A percentile compares a stretch with the other conserved stretches of the same genome.
These are phyloP conservation scores for Trametes coccinea DNA, from an alignment of 768 basidiomycete genomes.

Conservation along the genomic window DNA sequence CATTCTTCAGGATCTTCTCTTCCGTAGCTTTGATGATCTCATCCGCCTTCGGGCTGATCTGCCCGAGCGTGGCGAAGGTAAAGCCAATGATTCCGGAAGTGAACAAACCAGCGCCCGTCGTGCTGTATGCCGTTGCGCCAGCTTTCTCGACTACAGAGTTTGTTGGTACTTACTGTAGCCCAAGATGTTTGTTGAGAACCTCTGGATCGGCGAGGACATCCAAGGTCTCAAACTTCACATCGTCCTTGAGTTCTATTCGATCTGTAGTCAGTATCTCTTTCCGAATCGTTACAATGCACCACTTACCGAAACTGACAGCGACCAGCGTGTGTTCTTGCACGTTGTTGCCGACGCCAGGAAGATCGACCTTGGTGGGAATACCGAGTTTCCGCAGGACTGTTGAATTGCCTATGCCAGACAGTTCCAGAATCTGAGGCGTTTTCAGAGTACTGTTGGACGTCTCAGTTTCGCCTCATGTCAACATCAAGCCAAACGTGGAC, in stretches of 20 bases:
- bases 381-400: constrained; percentile 41
- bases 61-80: constrained; percentile 24
- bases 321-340: constrained; percentile 50
- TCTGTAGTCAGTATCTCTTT: too few species aligned
- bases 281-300: neutral
- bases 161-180: neutral
- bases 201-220: constrained; percentile 35
- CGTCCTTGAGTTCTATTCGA: constrained; percentile 33
- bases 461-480: too few species aligned
- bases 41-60: constrained; percentile 25
- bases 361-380: constrained; percentile 41
- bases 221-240: constrained; percentile 30
- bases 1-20: constrained; percentile 26
- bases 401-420: constrained; percentile 56
- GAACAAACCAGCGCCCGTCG: constrained; percentile 28
- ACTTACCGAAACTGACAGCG: constrained; percentile 31
- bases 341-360: constrained; percentile 53
- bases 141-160: too few species aligned
- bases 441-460: constrained; percentile 15
- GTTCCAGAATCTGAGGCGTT: constrained; percentile 50
- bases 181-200: constrained; percentile 31
- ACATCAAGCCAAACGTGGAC: neutral
- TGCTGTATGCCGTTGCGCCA: constrained; percentile 15
- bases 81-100: constrained; percentile 31
- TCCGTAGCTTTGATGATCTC: constrained; percentile 29